These are phyloP conservation scores for Dipodascus geniculatus DNA, from an alignment of 805 yeast species.

Conservation along the genomic window DNA sequence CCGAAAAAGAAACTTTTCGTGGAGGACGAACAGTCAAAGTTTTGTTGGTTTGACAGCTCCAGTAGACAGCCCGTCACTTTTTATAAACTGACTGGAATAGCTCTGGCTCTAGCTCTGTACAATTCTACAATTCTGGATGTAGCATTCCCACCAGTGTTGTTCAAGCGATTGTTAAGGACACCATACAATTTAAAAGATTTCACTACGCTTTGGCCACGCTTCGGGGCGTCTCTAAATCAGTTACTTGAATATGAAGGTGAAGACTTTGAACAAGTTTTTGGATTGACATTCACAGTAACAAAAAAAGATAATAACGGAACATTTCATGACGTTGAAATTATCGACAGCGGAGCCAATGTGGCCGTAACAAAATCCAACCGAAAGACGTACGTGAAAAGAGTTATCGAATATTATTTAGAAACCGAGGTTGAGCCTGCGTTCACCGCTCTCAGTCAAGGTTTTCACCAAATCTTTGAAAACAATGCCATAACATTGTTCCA, in stretches of 20 bases:
- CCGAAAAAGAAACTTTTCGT: conserved; percentile 57
- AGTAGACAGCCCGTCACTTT: conserved; percentile 16
- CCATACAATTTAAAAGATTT: conserved; percentile 54
- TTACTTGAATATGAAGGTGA: conserved; percentile 32
- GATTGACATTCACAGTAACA: conserved; percentile 49
- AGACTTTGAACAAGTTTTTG: conserved; percentile 36
- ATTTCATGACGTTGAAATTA: conserved; percentile 36
- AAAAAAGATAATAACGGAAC: conserved; percentile 32
- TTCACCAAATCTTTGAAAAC: conserved; percentile 64
- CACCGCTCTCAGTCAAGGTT: conserved; percentile 55
- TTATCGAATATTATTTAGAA: conserved; percentile 49
- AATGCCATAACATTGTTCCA: conserved; percentile 70
- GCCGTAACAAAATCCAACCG: conserved; percentile 51
- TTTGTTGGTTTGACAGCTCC: conserved; percentile 53
- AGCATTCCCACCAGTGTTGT: conserved; percentile 62
- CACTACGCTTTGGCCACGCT: conserved; percentile 53
- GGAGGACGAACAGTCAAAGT: conserved; percentile 55
- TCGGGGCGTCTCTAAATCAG: conserved; percentile 40
- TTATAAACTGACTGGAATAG: conserved; percentile 72
- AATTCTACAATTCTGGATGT: conserved; percentile 81
- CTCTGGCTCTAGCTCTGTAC: conserved; percentile 81
- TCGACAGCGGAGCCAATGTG: conserved; percentile 43
- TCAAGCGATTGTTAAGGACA: conserved; percentile 54
- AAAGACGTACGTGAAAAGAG: conserved; percentile 46
- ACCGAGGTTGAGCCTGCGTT: conserved; percentile 43